These are phyloP conservation scores for Capsella rubella DNA, from an alignment of 441 rosid species.

Conservation along the genomic window DNA sequence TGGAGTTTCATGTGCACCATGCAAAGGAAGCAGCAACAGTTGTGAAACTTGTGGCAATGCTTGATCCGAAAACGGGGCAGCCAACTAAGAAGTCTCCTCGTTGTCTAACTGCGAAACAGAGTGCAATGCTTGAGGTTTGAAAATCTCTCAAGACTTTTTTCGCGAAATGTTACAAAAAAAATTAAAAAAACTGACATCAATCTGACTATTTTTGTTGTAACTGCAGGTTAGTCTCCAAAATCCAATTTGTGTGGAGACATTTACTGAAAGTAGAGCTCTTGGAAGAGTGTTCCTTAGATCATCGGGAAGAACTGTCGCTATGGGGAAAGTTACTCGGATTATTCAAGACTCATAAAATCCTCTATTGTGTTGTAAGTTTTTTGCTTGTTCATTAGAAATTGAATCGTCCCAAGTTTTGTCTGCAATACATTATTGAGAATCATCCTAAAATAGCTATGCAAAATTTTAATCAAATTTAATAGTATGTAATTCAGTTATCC, in stretches of 20 bases:
- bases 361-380: constrained; percentile 16
- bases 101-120: constrained; percentile 78
- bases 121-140: constrained; percentile 81
- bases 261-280: constrained; percentile 74
- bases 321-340: constrained; percentile 77
- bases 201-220: constrained; percentile 20
- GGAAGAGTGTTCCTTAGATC: constrained; percentile 89
- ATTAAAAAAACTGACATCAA: neutral
- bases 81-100: constrained; percentile 83
- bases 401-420: constrained; percentile 35
- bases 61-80: constrained; percentile 93
- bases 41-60: constrained; percentile 64
- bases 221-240: constrained; percentile 69
- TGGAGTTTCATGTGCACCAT: constrained; percentile 95
- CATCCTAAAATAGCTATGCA: constrained; percentile 11
- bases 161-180: neutral
- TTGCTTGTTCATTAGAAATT: constrained; percentile 16
- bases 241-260: constrained; percentile 80
- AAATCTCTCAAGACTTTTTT: neutral
- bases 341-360: constrained; percentile 51
- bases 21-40: constrained; percentile 88
- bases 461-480: neutral
- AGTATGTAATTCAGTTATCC: neutral
- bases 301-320: constrained; percentile 80
- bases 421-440: constrained; percentile 1